Conservation (phyloP, 805 yeast genomes). For the Ogataea ramenticola region DNA sequence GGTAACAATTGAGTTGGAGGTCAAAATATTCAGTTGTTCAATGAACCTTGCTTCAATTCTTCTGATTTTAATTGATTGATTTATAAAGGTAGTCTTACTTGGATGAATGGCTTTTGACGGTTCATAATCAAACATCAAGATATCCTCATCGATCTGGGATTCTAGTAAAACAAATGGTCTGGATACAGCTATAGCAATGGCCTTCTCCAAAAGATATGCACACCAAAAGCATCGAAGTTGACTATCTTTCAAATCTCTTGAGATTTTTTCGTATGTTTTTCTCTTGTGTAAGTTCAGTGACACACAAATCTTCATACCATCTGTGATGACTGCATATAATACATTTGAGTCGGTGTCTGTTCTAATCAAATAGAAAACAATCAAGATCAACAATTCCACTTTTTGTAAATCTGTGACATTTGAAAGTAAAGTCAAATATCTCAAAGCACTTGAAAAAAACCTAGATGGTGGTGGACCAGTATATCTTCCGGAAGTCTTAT, state of each 20-base stretch:
- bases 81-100: slow-evolving; percentile 36
- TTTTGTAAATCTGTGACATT: slow-evolving; percentile 35
- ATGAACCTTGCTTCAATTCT: slow-evolving; percentile 55
- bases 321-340: slow-evolving; percentile 44
- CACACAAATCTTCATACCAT: slow-evolving; percentile 42
- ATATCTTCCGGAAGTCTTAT: slow-evolving; percentile 50
- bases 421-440: slow-evolving; percentile 42
- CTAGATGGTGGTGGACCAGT: slow-evolving; percentile 47
- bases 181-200: slow-evolving; percentile 56
- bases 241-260: slow-evolving; percentile 23
- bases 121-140: slow-evolving; percentile 45
- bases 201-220: slow-evolving; percentile 52
- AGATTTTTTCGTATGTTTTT: slow-evolving; percentile 25
- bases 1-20: slow-evolving; percentile 20
- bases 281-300: slow-evolving; percentile 29
- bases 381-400: slow-evolving; percentile 44
- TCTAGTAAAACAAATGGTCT: slow-evolving; percentile 50
- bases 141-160: slow-evolving; percentile 35
- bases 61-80: slow-evolving; percentile 49
- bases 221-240: slow-evolving; percentile 58
- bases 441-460: slow-evolving; percentile 52
- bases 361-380: slow-evolving; percentile 49
- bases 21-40: slow-evolving; percentile 39
- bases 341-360: slow-evolving; percentile 55
- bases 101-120: slow-evolving; percentile 31